Base-by-base conservation (phyloP, 2,329 filamentous ascomycete species). In the Rhinocladiella mackenziei region DNA sequence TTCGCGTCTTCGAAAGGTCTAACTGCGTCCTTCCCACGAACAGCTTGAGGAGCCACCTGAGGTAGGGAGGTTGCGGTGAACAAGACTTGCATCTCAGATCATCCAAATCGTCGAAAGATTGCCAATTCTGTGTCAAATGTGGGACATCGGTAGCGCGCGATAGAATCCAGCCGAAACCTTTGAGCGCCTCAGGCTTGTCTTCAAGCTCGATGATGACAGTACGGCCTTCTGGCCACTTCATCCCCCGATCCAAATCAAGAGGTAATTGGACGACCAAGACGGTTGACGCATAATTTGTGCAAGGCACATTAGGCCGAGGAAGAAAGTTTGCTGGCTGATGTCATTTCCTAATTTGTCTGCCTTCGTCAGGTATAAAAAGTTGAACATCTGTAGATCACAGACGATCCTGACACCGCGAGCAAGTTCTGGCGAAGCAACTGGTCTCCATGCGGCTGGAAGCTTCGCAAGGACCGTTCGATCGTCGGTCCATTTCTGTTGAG, bases 1-100 rank as follows among this genome's bases (percentile, higher is more conserved):
- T 67, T 57, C 0, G 71, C 67, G 50, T 80, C 68, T 55, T 80
- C 78, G 36, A 70, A 72, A 1, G 73, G 66, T 10, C 62, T 62
- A 14, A 73, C 47, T 10, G 46, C 50, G 4, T 58, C 58, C 31
- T 53, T 58, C 33, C 48, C 49, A 33, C 61, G 51, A 3, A 59
- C 51, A 4, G 6, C 13, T 47, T 37, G 15, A 43, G 11, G 8
- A 43, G 18, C 50, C 48, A 55, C 19, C 33, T 28, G 6, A 56
- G 25, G 4, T 15, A 11, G 10, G 53, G 50, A 9, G 34, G 39
- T 19, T 23, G 15, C 7, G 53, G 51, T 20, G 39, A 26, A 35
- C 51, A 56, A 22, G 20, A 28, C 2, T n/a, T 25, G 34, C 51
- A 54, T 17, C 5, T 23, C 9, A 15, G 18, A 33, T 17, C 28